Evolutionary conservation across 768 basidiomycete species (phyloP), one percentile per base, ranked within the genome.

Genomic region (Phanerodontia chrysosporium): DNA sequence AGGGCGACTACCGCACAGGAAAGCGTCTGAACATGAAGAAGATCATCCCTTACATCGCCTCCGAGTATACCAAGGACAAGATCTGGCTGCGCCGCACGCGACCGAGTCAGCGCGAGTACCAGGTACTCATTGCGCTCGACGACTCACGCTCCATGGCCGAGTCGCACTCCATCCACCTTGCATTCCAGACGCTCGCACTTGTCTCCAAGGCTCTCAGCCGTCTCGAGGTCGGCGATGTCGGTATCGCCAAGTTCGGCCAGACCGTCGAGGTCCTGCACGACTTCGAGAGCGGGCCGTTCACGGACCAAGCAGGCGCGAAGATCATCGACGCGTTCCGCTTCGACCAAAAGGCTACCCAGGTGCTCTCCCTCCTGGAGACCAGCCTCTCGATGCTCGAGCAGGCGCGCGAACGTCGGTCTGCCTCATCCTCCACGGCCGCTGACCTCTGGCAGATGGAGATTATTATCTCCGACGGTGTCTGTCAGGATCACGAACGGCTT

Each of bases 11-110:
- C 73, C 90, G 95, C 29, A 95, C 92, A 0, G 97, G 97, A 54
- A 99, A 99, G 75, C 83, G 96, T 21, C 82, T 99, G 29, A 98
- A 98, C 73, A 98, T 98, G 96, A 94, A 95, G 72, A 95, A 95
- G 75, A 93, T 98, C 71, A 95, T 99, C 61, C 86, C 91, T 2
- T 98, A 96, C 78, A 95, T 99, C 61, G 96, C 97, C 35, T 92
- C 90, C 74, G 97, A 99, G 75, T 99, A 92, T 78, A 98, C 95
- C 53, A 98, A 98, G 72, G 96, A 99, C 80, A 95, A 95, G 75
- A 98, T 98, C 63, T 99, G 97, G 97, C 78, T 98, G 35, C 88
- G 96, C 25, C 83, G 97, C 22, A 97, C 95, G 3, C 86, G 90
- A 51, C 96, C 97, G 5, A 94, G 92, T 69, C 86, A 91, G 66